Evolutionary conservation across 257 asterid species (phyloP).

Genomic region (Fraxinus quadrangulata): DNA sequence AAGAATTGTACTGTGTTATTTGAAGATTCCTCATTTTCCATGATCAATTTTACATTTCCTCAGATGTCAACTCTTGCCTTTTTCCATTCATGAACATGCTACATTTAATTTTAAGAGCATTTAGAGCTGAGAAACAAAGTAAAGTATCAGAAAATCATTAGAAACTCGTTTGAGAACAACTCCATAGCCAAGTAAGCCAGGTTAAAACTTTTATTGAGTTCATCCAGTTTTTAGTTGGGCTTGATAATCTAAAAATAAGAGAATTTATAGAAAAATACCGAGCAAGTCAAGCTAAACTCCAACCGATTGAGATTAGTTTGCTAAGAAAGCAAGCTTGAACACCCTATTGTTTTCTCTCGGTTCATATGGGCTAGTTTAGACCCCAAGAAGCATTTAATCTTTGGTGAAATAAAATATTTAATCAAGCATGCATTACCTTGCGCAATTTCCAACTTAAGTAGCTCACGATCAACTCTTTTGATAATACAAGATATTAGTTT

Average conservation of each 20-base stretch:
- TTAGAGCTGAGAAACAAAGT: neutral
- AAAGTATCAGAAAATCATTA: neutral
- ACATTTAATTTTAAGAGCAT: neutral
- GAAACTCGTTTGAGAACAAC: neutral
- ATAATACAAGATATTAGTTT: neutral
- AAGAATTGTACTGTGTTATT: neutral
- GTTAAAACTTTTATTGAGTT: neutral
- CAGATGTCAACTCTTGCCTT: neutral
- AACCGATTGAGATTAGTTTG: neutral
- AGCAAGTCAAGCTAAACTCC: neutral
- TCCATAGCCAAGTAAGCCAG: neutral
- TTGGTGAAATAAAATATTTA: neutral
- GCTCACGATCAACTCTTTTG: conserved; percentile 1
- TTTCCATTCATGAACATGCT: neutral
- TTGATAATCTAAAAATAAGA: neutral
- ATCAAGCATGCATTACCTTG: neutral
- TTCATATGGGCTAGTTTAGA: neutral
- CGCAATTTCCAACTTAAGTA: conserved; percentile 6
- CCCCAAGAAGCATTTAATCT: too few relatives aligned
- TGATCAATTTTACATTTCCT: neutral
- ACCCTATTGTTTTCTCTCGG: neutral
- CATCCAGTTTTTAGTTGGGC: neutral
- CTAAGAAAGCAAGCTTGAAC: neutral
- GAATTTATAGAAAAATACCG: neutral
- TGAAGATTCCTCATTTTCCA: neutral